Conservation (phyloP, 2,329 filamentous ascomycete genomes). For the Paraphaeosphaeria sporulosa region DNA sequence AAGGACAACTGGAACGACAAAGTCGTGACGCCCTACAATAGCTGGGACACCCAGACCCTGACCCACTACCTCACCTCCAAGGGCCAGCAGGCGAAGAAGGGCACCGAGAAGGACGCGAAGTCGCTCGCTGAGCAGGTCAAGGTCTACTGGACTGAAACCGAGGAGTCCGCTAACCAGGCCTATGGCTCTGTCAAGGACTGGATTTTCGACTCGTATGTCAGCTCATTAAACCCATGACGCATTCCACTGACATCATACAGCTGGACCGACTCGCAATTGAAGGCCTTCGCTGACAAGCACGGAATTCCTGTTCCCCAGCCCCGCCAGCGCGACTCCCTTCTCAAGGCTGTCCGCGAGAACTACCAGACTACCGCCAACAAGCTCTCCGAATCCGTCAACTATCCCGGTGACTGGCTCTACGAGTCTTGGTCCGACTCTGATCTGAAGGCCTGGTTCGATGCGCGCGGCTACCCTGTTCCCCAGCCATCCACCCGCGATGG, state of each 20-base stretch:
- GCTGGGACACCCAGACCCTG: conserved; percentile 76
- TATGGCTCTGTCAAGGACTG: conserved; percentile 81
- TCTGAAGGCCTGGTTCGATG: conserved; percentile 91
- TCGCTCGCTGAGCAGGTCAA: conserved; percentile 74
- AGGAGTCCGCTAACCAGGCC: conserved; percentile 76
- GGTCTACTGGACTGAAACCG: conserved; percentile 77
- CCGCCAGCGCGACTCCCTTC: conserved; percentile 80
- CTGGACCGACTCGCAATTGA: conserved; percentile 92
- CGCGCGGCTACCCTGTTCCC: conserved; percentile 82
- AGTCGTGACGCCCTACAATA: conserved; percentile 76
- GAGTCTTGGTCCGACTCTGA: conserved; percentile 91
- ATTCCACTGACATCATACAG: conserved; percentile 59
- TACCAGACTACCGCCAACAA: conserved; percentile 82
- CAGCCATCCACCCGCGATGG: conserved; percentile 86
- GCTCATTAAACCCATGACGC: neutral
- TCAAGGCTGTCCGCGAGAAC: conserved; percentile 79
- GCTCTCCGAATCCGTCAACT: conserved; percentile 77
- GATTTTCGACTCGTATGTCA: conserved; percentile 79
- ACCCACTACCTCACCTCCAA: conserved; percentile 72
- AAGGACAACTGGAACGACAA: conserved; percentile 87
- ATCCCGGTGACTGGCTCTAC: conserved; percentile 96
- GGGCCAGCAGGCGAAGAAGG: conserved; percentile 73
- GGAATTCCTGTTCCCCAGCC: conserved; percentile 88
- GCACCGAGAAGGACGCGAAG: conserved; percentile 73
- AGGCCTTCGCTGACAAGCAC: conserved; percentile 89